Percentiles rank a stretch among this genome's conserved stretches.
Conservation (phyloP, 345 rosid genomes). For the Lumnitzera littorea region DNA sequence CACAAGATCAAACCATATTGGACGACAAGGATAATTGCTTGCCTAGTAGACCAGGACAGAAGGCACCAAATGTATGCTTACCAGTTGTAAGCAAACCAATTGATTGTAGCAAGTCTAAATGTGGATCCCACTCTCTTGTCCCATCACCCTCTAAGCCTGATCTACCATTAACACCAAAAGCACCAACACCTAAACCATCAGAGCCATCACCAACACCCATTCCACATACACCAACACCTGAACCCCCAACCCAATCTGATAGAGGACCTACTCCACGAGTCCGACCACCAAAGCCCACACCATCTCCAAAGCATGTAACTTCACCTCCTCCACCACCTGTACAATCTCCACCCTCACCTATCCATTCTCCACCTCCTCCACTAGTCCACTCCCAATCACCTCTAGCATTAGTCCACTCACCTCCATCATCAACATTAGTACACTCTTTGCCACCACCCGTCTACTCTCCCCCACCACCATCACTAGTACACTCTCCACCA, state of each 20-base stretch:
- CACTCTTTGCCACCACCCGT: no score
- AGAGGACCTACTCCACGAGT: no score
- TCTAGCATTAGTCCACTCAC: no score
- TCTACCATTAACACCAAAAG: neutral
- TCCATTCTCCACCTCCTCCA: no score
- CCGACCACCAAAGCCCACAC: neutral
- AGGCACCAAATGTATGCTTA: constrained; percentile 25
- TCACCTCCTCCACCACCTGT: constrained; percentile 9
- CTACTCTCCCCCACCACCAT: no score
- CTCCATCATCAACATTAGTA: no score
- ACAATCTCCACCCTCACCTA: no score
- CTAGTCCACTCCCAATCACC: no score
- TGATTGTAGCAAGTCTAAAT: constrained; percentile 60
- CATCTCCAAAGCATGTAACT: constrained; percentile 1
- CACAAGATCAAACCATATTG: constrained; percentile 20
- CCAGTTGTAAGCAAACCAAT: constrained; percentile 43
- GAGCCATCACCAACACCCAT: no score
- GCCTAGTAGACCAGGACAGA: constrained; percentile 38
- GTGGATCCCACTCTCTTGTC: constrained; percentile 2
- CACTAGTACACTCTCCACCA: constrained; percentile 1
- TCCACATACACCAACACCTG: neutral
- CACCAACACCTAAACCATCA: constrained; percentile 5
- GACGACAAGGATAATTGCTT: constrained; percentile 54
- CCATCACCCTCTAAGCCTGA: constrained; percentile 1
- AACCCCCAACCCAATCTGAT: no score